Evolutionary conservation across 331 rosid genomes (phyloP).

Genomic region (Pyracantha coccinea): DNA sequence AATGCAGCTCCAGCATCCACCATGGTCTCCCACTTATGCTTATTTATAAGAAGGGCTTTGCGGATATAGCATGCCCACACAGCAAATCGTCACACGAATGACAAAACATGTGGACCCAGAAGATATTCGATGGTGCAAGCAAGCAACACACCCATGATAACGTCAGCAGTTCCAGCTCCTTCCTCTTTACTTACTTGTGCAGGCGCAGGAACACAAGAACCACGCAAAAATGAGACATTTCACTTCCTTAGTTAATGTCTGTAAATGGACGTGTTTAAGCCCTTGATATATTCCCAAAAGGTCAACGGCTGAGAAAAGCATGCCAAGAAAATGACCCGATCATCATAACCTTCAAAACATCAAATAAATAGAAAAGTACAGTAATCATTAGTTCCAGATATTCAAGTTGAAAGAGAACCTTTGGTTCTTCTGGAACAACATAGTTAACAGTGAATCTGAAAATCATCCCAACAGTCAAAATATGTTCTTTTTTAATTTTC

Average conservation of each 20-base stretch:
- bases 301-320: constrained; percentile 63
- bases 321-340: neutral
- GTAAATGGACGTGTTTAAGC: constrained; percentile 75
- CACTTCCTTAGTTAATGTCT: constrained; percentile 47
- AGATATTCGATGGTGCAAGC: neutral
- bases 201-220: constrained; percentile 52
- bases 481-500: neutral
- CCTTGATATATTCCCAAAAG: constrained; percentile 85
- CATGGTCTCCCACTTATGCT: constrained; percentile 25
- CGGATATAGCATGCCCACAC: constrained; percentile 66
- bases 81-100: neutral
- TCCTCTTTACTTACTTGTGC: constrained; percentile 76
- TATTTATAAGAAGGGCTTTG: constrained; percentile 29
- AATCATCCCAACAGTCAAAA: constrained; percentile 7
- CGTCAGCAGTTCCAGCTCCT: constrained; percentile 45
- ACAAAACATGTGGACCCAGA: neutral
- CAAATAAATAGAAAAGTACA: neutral
- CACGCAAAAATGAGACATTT: neutral
- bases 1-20: constrained; percentile 20
- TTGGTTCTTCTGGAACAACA: constrained; percentile 40
- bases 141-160: constrained; percentile 56
- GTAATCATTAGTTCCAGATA: neutral
- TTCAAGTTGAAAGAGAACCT: constrained; percentile 36
- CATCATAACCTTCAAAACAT: neutral
- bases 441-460: constrained; percentile 68